Percentiles rank a stretch among this genome's conserved stretches.
These are phyloP conservation scores for Mycena olivaceomarginata DNA, from an alignment of 768 basidiomycete genomes.

Conservation along the genomic window DNA sequence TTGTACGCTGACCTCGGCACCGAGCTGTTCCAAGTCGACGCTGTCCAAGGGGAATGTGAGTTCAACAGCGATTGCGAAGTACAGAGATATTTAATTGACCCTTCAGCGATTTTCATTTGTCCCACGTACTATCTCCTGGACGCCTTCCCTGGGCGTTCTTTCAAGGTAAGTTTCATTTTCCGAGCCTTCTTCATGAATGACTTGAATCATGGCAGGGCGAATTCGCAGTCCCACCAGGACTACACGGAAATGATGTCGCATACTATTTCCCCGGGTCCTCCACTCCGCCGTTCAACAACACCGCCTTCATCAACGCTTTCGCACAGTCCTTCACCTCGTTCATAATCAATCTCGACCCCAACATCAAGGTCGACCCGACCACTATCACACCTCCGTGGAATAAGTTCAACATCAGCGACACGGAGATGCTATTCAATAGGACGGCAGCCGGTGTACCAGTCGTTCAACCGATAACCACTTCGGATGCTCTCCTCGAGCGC, in stretches of 20 bases:
- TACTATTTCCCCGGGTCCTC: conserved; percentile 52
- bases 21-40: conserved; percentile 38
- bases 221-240: conserved; percentile 52
- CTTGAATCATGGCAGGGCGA: conserved; percentile 41
- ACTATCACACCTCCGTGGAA: conserved; percentile 37
- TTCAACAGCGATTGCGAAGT: neutral
- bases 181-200: neutral
- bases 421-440: conserved; percentile 35
- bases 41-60: conserved; percentile 49
- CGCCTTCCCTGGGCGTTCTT: conserved; percentile 51
- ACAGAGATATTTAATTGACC: neutral
- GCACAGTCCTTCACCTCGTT: conserved; percentile 39
- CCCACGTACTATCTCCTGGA: conserved; percentile 54
- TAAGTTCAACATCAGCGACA: neutral
- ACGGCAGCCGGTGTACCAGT: neutral
- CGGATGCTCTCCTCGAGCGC: conserved; percentile 23
- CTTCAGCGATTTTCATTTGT: conserved; percentile 57
- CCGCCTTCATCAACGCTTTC: conserved; percentile 37
- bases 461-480: conserved; percentile 12
- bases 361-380: conserved; percentile 29
- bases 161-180: conserved; percentile 47
- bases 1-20: conserved; percentile 41
- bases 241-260: conserved; percentile 48
- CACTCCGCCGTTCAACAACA: conserved; percentile 35
- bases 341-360: conserved; percentile 34